Conservation (phyloP, 176 grass and related monocot species). For the Oropetium thomaeum region DNA sequence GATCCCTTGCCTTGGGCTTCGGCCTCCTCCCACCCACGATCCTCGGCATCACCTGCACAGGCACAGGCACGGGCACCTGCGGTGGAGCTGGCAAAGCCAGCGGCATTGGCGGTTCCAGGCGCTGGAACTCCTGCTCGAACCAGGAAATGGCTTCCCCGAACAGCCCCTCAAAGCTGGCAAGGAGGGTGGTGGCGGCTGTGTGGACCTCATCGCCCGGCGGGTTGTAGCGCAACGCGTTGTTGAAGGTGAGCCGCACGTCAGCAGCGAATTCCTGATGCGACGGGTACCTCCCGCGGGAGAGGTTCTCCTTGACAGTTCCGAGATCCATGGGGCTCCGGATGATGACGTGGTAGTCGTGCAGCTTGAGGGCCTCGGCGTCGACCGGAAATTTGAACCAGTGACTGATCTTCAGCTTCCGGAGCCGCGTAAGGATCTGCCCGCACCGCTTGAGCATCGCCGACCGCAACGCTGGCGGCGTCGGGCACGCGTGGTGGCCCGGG, state of each 20-base stretch:
- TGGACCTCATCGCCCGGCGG: conserved; percentile 69
- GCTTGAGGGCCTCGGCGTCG: conserved; percentile 60
- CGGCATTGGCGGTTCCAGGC: not conserved
- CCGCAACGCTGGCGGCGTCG: conserved; percentile 24
- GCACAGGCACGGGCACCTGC: not conserved
- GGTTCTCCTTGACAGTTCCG: conserved; percentile 73
- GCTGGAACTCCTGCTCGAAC: conserved; percentile 49
- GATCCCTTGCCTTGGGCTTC: conserved; percentile 75
- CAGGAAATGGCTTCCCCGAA: conserved; percentile 47
- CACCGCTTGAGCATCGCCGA: conserved; percentile 63
- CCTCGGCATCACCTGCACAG: conserved; percentile 15
- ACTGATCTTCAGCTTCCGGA: conserved; percentile 68
- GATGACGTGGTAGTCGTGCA: conserved; percentile 82
- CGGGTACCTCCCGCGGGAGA: conserved; percentile 49
- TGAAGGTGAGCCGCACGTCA: conserved; percentile 75
- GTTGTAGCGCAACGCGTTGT: conserved; percentile 81
- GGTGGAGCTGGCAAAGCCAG: not conserved
- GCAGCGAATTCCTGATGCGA: conserved; percentile 57
- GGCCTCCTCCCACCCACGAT: conserved; percentile 42
- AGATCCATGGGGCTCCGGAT: conserved; percentile 90
- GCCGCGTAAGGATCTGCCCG: conserved; percentile 57
- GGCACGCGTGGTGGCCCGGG: not conserved
- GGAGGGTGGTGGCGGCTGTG: conserved; percentile 45
- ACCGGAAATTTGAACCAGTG: conserved; percentile 84
- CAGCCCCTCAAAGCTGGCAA: conserved; percentile 49